Evolutionary conservation across 1,284 basidiomycete species (phyloP).

Genomic region (Microbotryomycetes sp.): DNA sequence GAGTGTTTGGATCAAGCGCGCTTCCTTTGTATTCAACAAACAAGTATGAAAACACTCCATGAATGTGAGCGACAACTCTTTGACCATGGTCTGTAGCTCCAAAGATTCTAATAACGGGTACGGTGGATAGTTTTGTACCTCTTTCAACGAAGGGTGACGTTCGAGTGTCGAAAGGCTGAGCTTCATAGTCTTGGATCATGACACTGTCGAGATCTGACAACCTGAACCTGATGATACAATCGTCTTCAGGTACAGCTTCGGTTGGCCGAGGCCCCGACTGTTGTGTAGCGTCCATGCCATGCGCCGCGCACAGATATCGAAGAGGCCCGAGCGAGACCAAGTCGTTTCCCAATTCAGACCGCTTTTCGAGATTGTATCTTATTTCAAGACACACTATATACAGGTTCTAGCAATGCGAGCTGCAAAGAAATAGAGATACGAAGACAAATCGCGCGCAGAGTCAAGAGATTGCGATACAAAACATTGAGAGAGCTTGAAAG

Average conservation of each 20-base stretch:
- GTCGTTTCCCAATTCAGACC: too few relatives aligned
- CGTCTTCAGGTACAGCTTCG: neutral
- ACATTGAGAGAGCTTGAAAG: neutral
- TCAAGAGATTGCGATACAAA: too few relatives aligned
- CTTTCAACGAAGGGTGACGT: neutral
- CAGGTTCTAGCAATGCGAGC: too few relatives aligned
- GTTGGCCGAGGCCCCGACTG: neutral
- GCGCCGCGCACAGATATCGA: neutral
- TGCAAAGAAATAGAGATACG: too few relatives aligned
- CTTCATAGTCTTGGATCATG: neutral
- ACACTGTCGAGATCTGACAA: constrained; percentile 21
- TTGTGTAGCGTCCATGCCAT: neutral
- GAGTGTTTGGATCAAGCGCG: constrained; percentile 51
- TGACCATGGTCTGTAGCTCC: constrained; percentile 71
- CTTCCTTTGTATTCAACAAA: constrained; percentile 52
- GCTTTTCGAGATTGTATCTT: too few relatives aligned
- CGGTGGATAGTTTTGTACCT: constrained; percentile 39
- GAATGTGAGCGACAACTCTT: constrained; percentile 80
- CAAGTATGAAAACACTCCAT: constrained; percentile 58
- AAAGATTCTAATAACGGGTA: constrained; percentile 80
- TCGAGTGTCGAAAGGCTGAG: neutral
- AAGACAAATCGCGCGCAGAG: neutral
- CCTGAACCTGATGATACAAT: constrained; percentile 19
- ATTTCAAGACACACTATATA: too few relatives aligned
- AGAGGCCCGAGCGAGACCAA: neutral